Conservation (phyloP, 176 grass and related monocot species). For the Pontederia paniculata region DNA sequence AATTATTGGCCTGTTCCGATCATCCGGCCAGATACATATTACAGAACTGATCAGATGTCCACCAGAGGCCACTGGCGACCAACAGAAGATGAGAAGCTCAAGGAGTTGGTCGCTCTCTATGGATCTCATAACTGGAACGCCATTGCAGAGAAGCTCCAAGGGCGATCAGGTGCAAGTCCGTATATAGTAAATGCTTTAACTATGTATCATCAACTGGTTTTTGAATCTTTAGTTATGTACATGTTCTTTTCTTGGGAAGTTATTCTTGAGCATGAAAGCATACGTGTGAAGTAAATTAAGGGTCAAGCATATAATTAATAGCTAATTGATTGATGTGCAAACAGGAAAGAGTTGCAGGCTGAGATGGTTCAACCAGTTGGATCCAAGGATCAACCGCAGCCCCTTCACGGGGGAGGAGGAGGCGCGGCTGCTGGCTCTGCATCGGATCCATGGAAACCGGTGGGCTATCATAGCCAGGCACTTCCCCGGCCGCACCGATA, state of each 20-base stretch:
- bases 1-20: too few species aligned
- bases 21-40: too few species aligned
- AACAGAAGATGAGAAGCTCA: slow-evolving; percentile 3
- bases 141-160: background rate
- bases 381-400: too few species aligned
- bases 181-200: background rate
- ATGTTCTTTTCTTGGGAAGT: background rate
- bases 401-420: too few species aligned
- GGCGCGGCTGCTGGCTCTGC: too few species aligned
- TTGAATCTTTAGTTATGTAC: background rate
- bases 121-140: slow-evolving; percentile 2
- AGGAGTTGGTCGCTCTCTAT: background rate
- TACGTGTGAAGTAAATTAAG: background rate
- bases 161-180: background rate
- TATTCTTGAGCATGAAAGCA: too few species aligned
- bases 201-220: background rate
- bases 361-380: too few species aligned
- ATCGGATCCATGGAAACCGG: too few species aligned
- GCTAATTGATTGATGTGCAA: background rate
- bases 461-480: too few species aligned
- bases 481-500: too few species aligned
- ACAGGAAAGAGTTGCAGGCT: too few species aligned
- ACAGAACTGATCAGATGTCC: background rate
- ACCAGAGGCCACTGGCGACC: background rate
- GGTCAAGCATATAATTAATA: background rate